These are phyloP conservation scores for Rhodomyrtus tomentosa DNA, from an alignment of 345 rosid species.

Conservation along the genomic window DNA sequence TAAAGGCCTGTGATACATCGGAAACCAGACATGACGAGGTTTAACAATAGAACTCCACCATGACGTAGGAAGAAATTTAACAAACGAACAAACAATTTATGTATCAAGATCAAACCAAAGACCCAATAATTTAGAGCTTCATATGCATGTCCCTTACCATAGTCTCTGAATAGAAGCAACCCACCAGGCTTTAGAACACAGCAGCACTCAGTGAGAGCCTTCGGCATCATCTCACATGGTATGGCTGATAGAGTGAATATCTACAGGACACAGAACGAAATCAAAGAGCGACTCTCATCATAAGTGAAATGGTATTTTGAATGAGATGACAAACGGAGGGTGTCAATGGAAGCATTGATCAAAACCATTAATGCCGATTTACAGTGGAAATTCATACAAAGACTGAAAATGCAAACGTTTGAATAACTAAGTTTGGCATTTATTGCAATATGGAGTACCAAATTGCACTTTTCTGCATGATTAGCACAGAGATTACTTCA, in stretches of 20 bases:
- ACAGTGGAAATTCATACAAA: not conserved
- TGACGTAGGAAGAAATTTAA: not conserved
- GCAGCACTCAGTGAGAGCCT: slow-evolving; percentile 49
- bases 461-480: not conserved
- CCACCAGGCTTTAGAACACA: slow-evolving; percentile 76
- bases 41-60: not conserved
- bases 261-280: slow-evolving; percentile 11
- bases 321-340: not conserved
- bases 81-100: not conserved
- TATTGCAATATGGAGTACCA: not conserved
- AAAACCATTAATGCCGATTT: not conserved
- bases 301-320: not conserved
- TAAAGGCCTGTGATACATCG: slow-evolving; percentile 43
- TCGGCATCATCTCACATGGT: slow-evolving; percentile 52
- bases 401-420: not conserved
- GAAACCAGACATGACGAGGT: not conserved
- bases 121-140: not conserved
- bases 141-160: slow-evolving; percentile 36
- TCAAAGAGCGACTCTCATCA: not conserved
- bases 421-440: not conserved
- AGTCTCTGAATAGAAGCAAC: slow-evolving; percentile 70
- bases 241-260: slow-evolving; percentile 88
- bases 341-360: not conserved
- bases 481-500: not conserved
- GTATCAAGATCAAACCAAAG: not conserved